Conservation (phyloP, 805 yeast species). For the Yarrowia deformans region DNA sequence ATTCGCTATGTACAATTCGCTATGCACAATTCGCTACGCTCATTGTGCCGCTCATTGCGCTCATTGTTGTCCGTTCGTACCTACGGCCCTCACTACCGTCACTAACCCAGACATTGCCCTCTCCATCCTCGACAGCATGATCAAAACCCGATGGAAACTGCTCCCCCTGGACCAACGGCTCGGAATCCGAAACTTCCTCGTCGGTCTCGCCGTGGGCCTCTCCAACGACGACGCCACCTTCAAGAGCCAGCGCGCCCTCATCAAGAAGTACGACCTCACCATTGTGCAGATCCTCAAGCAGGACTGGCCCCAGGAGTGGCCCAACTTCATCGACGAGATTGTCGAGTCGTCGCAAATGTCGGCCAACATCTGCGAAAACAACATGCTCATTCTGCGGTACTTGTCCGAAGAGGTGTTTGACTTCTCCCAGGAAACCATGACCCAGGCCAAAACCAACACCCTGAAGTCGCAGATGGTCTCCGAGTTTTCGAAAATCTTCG, state of each 20-base stretch:
- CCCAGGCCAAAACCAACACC: constrained; percentile 89
- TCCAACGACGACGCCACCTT: constrained; percentile 83
- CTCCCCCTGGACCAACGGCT: constrained; percentile 86
- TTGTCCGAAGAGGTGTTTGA: constrained; percentile 96
- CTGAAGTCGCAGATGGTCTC: constrained; percentile 84
- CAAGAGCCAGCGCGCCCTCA: constrained; percentile 75
- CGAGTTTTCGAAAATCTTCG: constrained; percentile 92
- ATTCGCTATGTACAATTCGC: no score
- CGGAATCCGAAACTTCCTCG: constrained; percentile 93
- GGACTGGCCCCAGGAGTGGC: constrained; percentile 99
- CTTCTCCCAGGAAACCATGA: constrained; percentile 93
- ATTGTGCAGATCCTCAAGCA: constrained; percentile 93
- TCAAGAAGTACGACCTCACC: constrained; percentile 92
- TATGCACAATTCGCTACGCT: no score
- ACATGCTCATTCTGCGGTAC: constrained; percentile 88
- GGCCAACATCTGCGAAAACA: constrained; percentile 94
- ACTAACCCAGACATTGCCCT: constrained; percentile 67
- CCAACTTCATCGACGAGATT: constrained; percentile 92
- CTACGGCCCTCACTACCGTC: not conserved
- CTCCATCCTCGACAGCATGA: constrained; percentile 85
- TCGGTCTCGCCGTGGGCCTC: constrained; percentile 89
- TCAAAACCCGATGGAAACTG: constrained; percentile 92
- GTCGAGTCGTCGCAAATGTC: constrained; percentile 83
- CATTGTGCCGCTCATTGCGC: no score
- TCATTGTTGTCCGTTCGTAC: no score